Evolutionary conservation across 495 filamentous ascomycete genomes (phyloP).

Genomic region (Platismatia glauca): DNA sequence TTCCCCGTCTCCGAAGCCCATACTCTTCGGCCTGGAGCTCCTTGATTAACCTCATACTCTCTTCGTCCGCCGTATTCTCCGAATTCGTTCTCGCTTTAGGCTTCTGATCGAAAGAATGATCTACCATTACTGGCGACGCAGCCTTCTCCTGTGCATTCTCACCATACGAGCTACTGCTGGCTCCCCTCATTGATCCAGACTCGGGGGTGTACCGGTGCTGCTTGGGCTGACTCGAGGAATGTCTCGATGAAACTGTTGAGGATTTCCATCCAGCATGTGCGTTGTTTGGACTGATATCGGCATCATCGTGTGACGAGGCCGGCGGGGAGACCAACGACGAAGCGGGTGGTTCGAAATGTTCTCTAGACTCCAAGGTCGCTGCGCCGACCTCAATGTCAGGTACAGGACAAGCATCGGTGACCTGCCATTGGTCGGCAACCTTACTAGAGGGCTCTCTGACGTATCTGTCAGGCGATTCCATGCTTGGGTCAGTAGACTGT

Average conservation of each 20-base stretch:
- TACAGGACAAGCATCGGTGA: not conserved
- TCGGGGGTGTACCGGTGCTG: slow-evolving; percentile 37
- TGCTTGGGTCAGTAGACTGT: not conserved
- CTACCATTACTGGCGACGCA: slow-evolving; percentile 28
- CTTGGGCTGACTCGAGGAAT: slow-evolving; percentile 43
- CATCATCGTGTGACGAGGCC: slow-evolving; percentile 43
- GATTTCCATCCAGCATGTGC: slow-evolving; percentile 29
- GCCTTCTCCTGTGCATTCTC: slow-evolving; percentile 25
- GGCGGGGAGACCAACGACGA: slow-evolving; percentile 45
- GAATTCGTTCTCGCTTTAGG: slow-evolving; percentile 1
- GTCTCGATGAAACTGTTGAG: slow-evolving; percentile 38
- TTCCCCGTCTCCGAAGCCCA: slow-evolving; percentile 42
- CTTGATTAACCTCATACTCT: slow-evolving; percentile 47
- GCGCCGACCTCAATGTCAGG: not conserved
- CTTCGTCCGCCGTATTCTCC: slow-evolving; percentile 39
- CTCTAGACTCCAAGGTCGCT: not conserved
- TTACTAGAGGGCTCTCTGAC: not conserved
- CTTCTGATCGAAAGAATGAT: slow-evolving; percentile 13
- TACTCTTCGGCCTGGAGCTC: slow-evolving; percentile 52
- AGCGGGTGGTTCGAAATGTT: slow-evolving; percentile 18
- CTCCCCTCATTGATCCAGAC: slow-evolving; percentile 26
- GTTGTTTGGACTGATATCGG: slow-evolving; percentile 30
- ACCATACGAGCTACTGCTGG: slow-evolving; percentile 24
- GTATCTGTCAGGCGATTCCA: not conserved
- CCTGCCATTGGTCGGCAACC: slow-evolving; percentile 4